Evolutionary conservation across 768 basidiomycete genomes (phyloP), one percentile per base, ranked within the genome.

Genomic region (Russula olivacea): DNA sequence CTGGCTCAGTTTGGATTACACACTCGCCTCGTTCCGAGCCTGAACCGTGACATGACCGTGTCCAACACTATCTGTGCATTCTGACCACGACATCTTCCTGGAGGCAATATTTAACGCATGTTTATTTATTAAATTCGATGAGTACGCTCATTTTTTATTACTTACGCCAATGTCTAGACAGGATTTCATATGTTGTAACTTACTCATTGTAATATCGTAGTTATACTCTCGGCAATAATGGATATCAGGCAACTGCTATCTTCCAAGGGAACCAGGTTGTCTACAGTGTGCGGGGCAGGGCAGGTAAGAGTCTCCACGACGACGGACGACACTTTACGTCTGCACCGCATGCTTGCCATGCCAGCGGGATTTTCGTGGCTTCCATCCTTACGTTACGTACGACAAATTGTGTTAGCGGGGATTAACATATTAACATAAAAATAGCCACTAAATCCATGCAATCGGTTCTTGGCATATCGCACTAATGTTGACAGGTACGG

Each of bases 61-160:
- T 51, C 32, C 25, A 43, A 23, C 47, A 21, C 41, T 30, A 38
- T 52, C 34, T 28, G 28, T 23, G 11, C 19, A 19, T 48, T 41
- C 57, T 30, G 34, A 52, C 34, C n/a, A 63, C 14, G 34, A 53
- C 61, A 53, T 45, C 34, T 54, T 40, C 38, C 36, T 51, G 54
- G 30, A 51, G 56, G 32, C 47, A 52, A 53, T 63, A 63, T 63
- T 63, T 63, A 63, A 58, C 28, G 36, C 28, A 47, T 47, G 61
- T 53, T 63, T 58, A 63, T 54, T 43, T 49, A 58, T 34, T 21
- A n/a, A 53, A 34, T 53, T 25, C 25, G 34, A 61, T 12, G 41
- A 51, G 10, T 28, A 15, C 21, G 14, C 25, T 45, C 40, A 34
- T n/a, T 17, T n/a, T 15, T 38, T 38, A 4, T 40, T 40, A 40